These are phyloP conservation scores for Candida tallmaniae DNA, from an alignment of 805 yeast species.

Conservation along the genomic window DNA sequence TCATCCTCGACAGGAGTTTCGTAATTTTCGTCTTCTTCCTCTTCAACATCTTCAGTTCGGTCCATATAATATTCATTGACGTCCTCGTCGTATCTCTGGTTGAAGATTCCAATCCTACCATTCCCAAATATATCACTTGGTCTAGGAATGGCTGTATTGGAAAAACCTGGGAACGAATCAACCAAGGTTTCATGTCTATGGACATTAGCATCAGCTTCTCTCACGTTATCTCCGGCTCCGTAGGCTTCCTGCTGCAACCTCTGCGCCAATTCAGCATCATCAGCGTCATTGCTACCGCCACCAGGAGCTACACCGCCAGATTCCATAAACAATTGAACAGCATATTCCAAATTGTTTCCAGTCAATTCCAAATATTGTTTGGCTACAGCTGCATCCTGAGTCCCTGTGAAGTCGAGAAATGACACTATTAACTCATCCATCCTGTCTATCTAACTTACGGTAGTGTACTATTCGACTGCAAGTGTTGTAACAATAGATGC, in stretches of 20 bases:
- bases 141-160: constrained; percentile 8
- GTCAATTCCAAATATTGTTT: constrained; percentile 73
- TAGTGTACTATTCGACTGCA: no score
- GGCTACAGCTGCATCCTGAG: constrained; percentile 63
- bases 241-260: constrained; percentile 63
- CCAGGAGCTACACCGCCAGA: constrained; percentile 12
- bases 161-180: constrained; percentile 24
- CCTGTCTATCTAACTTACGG: neutral
- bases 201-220: constrained; percentile 71
- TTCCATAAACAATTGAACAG: constrained; percentile 81
- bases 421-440: constrained; percentile 56
- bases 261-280: constrained; percentile 55
- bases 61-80: constrained; percentile 22
- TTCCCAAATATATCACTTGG: constrained; percentile 46
- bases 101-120: constrained; percentile 52
- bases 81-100: constrained; percentile 47
- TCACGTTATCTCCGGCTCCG: constrained; percentile 26
- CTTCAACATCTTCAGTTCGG: constrained; percentile 16
- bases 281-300: constrained; percentile 5
- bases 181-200: constrained; percentile 74
- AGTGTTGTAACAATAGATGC: no score
- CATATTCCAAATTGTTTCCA: constrained; percentile 73
- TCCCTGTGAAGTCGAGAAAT: constrained; percentile 82
- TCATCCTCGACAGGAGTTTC: constrained; percentile 16
- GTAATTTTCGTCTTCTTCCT: constrained; percentile 24